These are phyloP conservation scores for Amaranthus palmeri DNA, from an alignment of 148 eudicot genomes.

Conservation along the genomic window DNA sequence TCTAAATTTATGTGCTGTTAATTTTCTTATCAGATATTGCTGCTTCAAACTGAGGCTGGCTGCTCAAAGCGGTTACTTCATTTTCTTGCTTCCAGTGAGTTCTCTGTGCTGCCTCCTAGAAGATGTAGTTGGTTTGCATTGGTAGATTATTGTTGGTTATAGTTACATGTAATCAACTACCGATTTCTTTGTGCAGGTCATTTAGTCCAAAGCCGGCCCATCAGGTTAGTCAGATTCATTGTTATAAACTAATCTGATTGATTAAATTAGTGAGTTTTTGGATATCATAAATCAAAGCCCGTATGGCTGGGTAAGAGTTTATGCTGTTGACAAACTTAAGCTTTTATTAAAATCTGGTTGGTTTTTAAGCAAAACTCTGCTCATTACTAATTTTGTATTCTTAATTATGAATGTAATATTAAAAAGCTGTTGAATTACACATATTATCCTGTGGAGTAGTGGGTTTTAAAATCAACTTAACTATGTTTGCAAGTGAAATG, in stretches of 20 bases:
- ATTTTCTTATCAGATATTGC: not conserved
- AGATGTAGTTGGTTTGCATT: not conserved
- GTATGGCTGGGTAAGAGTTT: no score
- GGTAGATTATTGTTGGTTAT: not conserved
- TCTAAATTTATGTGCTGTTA: no score
- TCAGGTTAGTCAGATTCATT: slow-evolving; percentile 22
- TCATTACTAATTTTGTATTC: no score
- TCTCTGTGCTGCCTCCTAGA: not conserved
- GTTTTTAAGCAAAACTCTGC: no score
- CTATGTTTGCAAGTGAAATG: not conserved
- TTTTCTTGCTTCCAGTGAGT: slow-evolving; percentile 20
- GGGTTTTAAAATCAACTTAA: no score
- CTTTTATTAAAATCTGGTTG: no score
- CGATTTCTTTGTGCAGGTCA: slow-evolving; percentile 20
- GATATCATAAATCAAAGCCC: no score
- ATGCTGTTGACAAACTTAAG: no score
- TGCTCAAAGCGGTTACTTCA: slow-evolving; percentile 20
- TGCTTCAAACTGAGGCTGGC: slow-evolving; percentile 10
- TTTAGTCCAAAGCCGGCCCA: slow-evolving; percentile 7
- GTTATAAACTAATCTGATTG: not conserved
- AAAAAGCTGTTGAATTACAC: no score
- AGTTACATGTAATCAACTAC: not conserved
- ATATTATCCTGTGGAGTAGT: no score
- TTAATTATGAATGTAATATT: no score
- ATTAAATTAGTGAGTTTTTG: no score